Evolutionary conservation across 495 filamentous ascomycete species (phyloP).

Genomic region (Rhypophila decipiens): DNA sequence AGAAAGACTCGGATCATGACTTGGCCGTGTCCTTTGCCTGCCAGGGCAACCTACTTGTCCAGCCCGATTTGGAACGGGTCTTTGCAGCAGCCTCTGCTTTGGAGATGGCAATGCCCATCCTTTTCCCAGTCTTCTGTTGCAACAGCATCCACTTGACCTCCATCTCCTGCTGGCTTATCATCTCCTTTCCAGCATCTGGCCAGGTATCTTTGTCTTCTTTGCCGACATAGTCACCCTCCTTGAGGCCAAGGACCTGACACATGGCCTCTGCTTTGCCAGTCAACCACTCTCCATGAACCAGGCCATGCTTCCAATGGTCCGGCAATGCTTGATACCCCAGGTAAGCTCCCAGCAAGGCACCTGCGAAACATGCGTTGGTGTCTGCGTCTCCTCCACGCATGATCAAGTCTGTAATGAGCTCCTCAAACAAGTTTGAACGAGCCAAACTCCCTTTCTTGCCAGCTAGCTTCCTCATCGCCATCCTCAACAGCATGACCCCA

Average conservation of each 20-base stretch:
- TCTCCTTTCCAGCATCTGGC: conserved; percentile 21
- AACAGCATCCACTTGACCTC: conserved; percentile 26
- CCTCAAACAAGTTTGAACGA: conserved; percentile 27
- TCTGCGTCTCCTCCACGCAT: conserved; percentile 46
- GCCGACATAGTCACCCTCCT: conserved; percentile 20
- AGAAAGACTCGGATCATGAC: neutral
- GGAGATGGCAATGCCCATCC: conserved; percentile 18
- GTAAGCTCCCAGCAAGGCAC: conserved; percentile 36
- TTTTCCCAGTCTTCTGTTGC: conserved; percentile 14
- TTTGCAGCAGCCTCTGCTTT: neutral
- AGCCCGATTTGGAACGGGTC: neutral
- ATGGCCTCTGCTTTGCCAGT: conserved; percentile 26
- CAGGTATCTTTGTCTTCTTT: conserved; percentile 23
- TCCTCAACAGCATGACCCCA: conserved; percentile 30
- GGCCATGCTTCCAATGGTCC: conserved; percentile 36
- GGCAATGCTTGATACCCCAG: conserved; percentile 35
- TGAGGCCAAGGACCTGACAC: conserved; percentile 20
- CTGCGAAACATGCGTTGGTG: conserved; percentile 44
- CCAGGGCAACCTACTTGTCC: neutral
- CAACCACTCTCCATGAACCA: conserved; percentile 35
- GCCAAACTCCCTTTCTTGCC: conserved; percentile 2
- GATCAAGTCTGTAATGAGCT: conserved; percentile 36
- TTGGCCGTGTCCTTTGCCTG: neutral
- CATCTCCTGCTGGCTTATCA: conserved; percentile 23
- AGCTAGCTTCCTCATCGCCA: conserved; percentile 23